A percentile compares a stretch with the other conserved stretches of the same genome.
Conservation (phyloP, 2,329 filamentous ascomycete genomes). For the Neofusicoccum cordaticola region DNA sequence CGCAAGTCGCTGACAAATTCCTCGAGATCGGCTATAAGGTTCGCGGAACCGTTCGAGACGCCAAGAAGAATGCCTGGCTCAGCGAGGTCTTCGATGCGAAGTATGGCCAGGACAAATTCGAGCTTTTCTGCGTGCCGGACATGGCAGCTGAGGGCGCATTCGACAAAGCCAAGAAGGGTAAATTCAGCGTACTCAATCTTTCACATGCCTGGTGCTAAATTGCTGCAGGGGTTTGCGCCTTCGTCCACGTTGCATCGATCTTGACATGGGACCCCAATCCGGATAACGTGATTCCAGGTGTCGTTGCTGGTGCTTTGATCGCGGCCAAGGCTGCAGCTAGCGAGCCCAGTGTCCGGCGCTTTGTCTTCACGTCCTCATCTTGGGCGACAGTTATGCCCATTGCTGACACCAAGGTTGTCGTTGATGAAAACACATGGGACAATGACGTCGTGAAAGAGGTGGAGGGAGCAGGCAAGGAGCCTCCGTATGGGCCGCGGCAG, state of each 20-base stretch:
- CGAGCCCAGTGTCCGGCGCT: conserved; percentile 41
- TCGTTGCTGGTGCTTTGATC: conserved; percentile 35
- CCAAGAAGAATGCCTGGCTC: conserved; percentile 30
- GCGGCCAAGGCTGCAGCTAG: conserved; percentile 43
- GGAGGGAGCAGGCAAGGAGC: conserved; percentile 30
- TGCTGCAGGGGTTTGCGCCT: conserved; percentile 37
- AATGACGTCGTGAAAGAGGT: conserved; percentile 28
- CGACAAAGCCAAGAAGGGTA: conserved; percentile 27
- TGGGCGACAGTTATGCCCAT: conserved; percentile 27
- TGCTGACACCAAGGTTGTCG: conserved; percentile 29
- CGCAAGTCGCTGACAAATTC: conserved; percentile 31
- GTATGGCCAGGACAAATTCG: conserved; percentile 26
- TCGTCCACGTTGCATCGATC: conserved; percentile 48
- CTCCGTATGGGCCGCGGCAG: conserved; percentile 19
- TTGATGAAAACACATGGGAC: conserved; percentile 33
- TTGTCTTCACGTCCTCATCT: conserved; percentile 47
- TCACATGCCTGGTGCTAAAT: background rate
- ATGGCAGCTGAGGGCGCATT: conserved; percentile 28
- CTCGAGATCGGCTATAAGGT: conserved; percentile 34
- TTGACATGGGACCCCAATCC: conserved; percentile 36
- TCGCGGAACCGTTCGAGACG: conserved; percentile 33
- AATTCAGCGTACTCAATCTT: background rate
- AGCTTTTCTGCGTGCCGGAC: conserved; percentile 31
- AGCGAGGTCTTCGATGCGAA: conserved; percentile 27
- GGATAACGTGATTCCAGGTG: conserved; percentile 43